phyloP scores from a whole-genome alignment of 805 yeast genomes.

The Kazachstania africana region DNA sequence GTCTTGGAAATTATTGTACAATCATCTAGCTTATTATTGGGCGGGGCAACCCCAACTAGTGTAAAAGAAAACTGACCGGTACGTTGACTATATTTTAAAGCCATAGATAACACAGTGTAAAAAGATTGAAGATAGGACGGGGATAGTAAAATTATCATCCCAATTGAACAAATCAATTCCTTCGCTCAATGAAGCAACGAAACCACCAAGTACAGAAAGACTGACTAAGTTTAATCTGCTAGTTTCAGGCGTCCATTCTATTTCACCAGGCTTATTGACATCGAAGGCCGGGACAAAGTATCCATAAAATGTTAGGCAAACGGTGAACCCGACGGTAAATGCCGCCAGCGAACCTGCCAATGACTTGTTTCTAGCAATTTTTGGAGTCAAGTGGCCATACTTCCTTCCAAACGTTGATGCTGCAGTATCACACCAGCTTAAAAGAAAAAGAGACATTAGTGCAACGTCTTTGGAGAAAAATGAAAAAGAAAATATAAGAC shows the following conservation, averaged over 20 bases:
- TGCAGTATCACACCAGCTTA: conserved; percentile 96
- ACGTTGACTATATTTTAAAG: conserved; percentile 19
- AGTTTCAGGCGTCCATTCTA: conserved; percentile 54
- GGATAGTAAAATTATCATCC: conserved; percentile 93
- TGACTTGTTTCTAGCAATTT: conserved; percentile 62
- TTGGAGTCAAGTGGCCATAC: conserved; percentile 76
- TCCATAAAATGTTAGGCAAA: conserved; percentile 63
- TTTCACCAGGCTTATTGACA: conserved; percentile 44
- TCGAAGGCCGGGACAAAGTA: conserved; percentile 53
- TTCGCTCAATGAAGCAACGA: conserved; percentile 80
- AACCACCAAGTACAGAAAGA: conserved; percentile 55
- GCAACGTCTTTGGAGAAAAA: conserved; percentile 72
- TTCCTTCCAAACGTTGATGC: conserved; percentile 89
- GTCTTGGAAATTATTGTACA: too few relatives aligned
- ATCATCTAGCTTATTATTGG: too few relatives aligned
- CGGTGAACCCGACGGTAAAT: conserved; percentile 53
- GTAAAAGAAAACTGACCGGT: too few relatives aligned
- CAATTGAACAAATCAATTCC: conserved; percentile 62
- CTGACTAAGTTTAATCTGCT: conserved; percentile 43
- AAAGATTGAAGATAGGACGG: conserved; percentile 67
- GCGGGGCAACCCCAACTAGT: too few relatives aligned
- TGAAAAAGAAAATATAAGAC: conserved; percentile 58
- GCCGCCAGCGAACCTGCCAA: conserved; percentile 90
- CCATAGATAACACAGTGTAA: conserved; percentile 37
- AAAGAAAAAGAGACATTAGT: conserved; percentile 59